These are phyloP conservation scores for Mayamaea pseudoterrestris DNA, from an alignment of 108 stramenopile species.

Conservation along the genomic window DNA sequence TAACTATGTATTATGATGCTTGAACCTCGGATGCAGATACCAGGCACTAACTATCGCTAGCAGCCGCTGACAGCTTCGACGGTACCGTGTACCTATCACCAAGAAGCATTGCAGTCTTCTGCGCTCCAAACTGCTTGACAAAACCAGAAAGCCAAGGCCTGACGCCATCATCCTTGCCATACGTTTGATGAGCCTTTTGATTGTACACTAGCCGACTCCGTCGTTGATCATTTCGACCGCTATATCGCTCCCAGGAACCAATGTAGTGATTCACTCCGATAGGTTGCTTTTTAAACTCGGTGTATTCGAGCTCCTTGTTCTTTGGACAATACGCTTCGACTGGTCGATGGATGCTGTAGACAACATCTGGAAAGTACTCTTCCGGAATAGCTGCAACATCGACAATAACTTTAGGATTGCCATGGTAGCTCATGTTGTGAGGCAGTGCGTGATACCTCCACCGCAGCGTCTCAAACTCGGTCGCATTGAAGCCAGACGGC, in stretches of 20 bases:
- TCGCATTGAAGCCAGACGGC: neutral
- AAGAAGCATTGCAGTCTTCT: slow-evolving; percentile 13
- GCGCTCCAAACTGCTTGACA: slow-evolving; percentile 3
- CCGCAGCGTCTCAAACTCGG: slow-evolving; percentile 10
- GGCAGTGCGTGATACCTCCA: slow-evolving; percentile 12
- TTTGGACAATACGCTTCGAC: slow-evolving; percentile 1
- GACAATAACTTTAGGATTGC: slow-evolving; percentile 17
- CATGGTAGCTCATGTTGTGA: slow-evolving; percentile 9
- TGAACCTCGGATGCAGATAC: too few relatives aligned
- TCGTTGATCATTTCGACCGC: slow-evolving; percentile 16
- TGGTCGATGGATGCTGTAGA: slow-evolving; percentile 13
- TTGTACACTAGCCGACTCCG: slow-evolving; percentile 18
- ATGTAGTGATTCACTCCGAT: slow-evolving; percentile 26
- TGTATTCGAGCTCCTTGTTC: slow-evolving; percentile 2
- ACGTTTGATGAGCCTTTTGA: slow-evolving; percentile 11
- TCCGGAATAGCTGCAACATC: slow-evolving; percentile 15
- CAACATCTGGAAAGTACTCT: slow-evolving; percentile 6
- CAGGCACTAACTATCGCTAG: too few relatives aligned
- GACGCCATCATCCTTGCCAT: slow-evolving; percentile 12
- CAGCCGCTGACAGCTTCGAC: too few relatives aligned
- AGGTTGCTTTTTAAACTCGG: slow-evolving; percentile 6
- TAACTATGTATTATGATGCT: too few relatives aligned
- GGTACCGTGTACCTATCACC: slow-evolving; percentile 2
- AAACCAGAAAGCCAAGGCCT: slow-evolving; percentile 14
- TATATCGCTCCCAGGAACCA: slow-evolving; percentile 26